Conservation (phyloP, 2,329 filamentous ascomycete genomes). For the Orbilia blumenaviensis region DNA sequence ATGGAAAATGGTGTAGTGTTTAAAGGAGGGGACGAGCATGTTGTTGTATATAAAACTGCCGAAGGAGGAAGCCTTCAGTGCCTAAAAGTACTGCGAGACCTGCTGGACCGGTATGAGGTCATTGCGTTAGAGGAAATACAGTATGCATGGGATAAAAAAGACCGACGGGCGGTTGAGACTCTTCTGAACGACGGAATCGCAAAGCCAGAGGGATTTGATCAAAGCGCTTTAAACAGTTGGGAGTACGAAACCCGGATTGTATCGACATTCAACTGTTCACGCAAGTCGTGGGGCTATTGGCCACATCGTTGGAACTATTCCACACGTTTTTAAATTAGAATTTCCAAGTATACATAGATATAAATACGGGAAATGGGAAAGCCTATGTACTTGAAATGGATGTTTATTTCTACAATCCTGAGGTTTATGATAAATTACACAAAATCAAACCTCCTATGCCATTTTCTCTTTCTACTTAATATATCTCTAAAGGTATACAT, state of each 20-base stretch:
- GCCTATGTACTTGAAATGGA: too few relatives aligned
- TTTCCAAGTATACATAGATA: neutral
- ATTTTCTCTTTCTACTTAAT: too few relatives aligned
- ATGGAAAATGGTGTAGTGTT: slow-evolving; percentile 19
- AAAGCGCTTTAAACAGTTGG: neutral
- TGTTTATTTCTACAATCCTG: too few relatives aligned
- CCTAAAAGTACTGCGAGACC: slow-evolving; percentile 13
- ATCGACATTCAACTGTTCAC: neutral
- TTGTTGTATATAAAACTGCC: slow-evolving; percentile 8
- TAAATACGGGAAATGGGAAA: too few relatives aligned
- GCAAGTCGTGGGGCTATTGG: slow-evolving; percentile 28
- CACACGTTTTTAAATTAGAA: slow-evolving; percentile 19
- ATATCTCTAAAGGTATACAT: too few relatives aligned
- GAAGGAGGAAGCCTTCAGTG: slow-evolving; percentile 3
- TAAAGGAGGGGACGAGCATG: neutral
- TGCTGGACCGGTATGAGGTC: slow-evolving; percentile 4
- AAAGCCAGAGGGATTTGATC: neutral
- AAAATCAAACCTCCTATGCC: too few relatives aligned
- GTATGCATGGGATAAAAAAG: neutral
- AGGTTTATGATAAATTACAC: too few relatives aligned
- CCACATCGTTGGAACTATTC: slow-evolving; percentile 17
- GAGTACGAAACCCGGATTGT: neutral
- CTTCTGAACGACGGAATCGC: neutral
- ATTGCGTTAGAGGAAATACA: slow-evolving; percentile 1
- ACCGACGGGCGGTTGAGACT: slow-evolving; percentile 27